Evolutionary conservation across 139 green algal species (phyloP), one percentile per base, ranked within the genome.

Genomic region (Tetraselmis chui): DNA sequence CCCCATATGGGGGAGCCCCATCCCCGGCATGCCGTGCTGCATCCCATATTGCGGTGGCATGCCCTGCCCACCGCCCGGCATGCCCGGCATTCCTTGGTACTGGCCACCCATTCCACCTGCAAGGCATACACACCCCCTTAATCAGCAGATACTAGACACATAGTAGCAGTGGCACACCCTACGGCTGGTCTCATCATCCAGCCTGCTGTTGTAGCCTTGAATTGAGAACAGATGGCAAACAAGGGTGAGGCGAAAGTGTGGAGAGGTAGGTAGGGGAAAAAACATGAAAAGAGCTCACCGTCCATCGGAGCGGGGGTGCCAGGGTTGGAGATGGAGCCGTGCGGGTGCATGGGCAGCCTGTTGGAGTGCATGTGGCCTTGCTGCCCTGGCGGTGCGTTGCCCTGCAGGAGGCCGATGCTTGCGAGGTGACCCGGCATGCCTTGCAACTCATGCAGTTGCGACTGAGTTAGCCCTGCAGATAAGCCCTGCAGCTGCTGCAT

Each of bases 361-460:
- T 18, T 67, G 45, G 45, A 5, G 11, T 67, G 45, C 45, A 67
- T 67, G 45, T 18, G 11, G 18, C 45, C 45, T 18, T 67, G 45
- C 45, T 67, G 45, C 45, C 45, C 45, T 18, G 45, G 45, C 45
- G 45, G 45, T 18, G 18, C 18, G 45, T 5, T 18, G 18, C 45
- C 45, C 45, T 67, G 45, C 45, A 67, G 45, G 11, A 67, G 45
- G 45, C 45, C 45, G 45, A 67, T 67, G 45, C 45, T 67, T 5
- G 45, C 45, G 11, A 67, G 45, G 45, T 67, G 45, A 18, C 45
- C 45, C 11, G 45, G 45, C 5, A 67, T 67, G 77, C 77, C 77
- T 23, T 80, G 77, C 29, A 80, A 29, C 77, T 80, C 77, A 29
- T 80, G 23, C 77, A 80, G 77, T 23, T 80, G 77, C 28, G 31